Conservation (phyloP, 441 rosid species). For the Isatis lusitanica region DNA sequence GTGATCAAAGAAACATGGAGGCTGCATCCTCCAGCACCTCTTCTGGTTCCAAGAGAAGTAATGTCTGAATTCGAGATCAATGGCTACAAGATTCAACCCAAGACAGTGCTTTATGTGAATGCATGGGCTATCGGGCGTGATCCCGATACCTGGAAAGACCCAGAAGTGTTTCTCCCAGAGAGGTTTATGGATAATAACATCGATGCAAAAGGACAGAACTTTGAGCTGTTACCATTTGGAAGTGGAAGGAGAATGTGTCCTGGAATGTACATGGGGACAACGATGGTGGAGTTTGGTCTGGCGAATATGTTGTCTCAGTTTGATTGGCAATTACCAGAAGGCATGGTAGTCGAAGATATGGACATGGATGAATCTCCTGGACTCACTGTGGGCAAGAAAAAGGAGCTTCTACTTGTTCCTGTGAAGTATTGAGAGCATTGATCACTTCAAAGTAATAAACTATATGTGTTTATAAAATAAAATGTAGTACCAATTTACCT, state of each 20-base stretch:
- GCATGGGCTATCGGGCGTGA: conserved; percentile 69
- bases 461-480: too few relatives aligned
- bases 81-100: conserved; percentile 39
- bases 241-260: conserved; percentile 62
- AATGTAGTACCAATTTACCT: too few relatives aligned
- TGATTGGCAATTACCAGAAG: conserved; percentile 51
- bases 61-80: conserved; percentile 43
- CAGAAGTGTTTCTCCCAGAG: conserved; percentile 54
- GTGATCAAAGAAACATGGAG: conserved; percentile 59
- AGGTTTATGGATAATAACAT: conserved; percentile 48
- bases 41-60: conserved; percentile 51
- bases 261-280: conserved; percentile 41
- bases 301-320: conserved; percentile 52
- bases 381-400: conserved; percentile 39
- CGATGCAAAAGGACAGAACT: conserved; percentile 58
- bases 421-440: conserved; percentile 9
- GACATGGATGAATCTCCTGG: conserved; percentile 51
- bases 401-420: conserved; percentile 46
- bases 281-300: conserved; percentile 44
- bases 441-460: background rate
- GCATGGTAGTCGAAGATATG: conserved; percentile 34
- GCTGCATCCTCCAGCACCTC: conserved; percentile 57
- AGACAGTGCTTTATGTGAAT: conserved; percentile 51
- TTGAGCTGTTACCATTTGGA: conserved; percentile 60
- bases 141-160: conserved; percentile 49